phyloP scores from a whole-genome alignment of 1,284 basidiomycete genomes.

The Boletus smithii region DNA sequence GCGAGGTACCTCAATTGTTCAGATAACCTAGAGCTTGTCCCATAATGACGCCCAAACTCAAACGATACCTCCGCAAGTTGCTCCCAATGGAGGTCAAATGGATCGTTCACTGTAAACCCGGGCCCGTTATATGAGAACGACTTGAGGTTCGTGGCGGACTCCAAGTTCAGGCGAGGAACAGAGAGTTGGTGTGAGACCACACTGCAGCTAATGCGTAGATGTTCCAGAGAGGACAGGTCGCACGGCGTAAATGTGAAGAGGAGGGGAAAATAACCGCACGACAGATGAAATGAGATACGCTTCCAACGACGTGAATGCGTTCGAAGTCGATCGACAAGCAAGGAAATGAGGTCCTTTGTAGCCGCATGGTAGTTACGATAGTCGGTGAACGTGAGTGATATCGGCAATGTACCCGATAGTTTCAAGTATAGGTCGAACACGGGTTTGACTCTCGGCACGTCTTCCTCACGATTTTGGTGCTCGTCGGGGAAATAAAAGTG shows the following conservation, averaged over 20 bases:
- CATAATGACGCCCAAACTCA: conserved; percentile 7
- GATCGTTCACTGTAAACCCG: not conserved
- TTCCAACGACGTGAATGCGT: conserved; percentile 18
- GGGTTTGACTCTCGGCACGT: conserved; percentile 2
- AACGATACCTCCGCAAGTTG: conserved; percentile 15
- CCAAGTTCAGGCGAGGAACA: conserved; percentile 3
- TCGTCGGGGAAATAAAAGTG: conserved; percentile 11
- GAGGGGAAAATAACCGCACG: conserved; percentile 8
- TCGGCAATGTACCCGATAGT: conserved; percentile 15
- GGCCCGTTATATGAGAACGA: conserved; percentile 20
- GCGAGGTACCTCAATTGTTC: conserved; percentile 6
- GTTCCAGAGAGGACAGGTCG: conserved; percentile 17
- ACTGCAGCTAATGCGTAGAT: conserved; percentile 8
- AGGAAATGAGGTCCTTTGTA: conserved; percentile 9
- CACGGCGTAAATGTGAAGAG: conserved; percentile 19
- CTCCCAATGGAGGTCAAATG: conserved; percentile 13
- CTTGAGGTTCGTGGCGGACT: conserved; percentile 15
- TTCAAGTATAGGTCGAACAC: conserved; percentile 13
- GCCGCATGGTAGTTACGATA: conserved; percentile 4
- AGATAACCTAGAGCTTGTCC: conserved; percentile 1
- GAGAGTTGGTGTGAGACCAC: not conserved
- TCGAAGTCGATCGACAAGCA: conserved; percentile 14
- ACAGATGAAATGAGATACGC: conserved; percentile 13
- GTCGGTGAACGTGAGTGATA: conserved; percentile 21
- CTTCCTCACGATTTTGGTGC: not conserved